phyloP scores from a whole-genome alignment of 1,284 basidiomycete species.

The Cerioporus squamosus region DNA sequence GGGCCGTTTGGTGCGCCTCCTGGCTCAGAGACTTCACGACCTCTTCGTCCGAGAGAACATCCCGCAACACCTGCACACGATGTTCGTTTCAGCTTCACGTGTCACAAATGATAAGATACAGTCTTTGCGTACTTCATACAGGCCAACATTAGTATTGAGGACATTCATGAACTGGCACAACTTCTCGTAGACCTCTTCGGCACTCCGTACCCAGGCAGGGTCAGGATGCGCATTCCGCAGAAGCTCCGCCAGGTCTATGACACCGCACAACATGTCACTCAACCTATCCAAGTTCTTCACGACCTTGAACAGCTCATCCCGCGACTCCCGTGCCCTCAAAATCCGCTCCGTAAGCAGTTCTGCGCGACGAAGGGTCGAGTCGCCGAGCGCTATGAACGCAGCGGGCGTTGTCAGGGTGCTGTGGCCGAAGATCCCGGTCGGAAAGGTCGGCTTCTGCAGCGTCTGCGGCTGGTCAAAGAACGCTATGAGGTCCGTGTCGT shows the following conservation, averaged over 20 bases:
- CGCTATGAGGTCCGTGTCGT: slow-evolving; percentile 67
- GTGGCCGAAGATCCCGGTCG: slow-evolving; percentile 79
- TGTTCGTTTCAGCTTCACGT: slow-evolving; percentile 10
- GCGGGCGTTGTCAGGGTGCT: slow-evolving; percentile 61
- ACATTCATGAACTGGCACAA: slow-evolving; percentile 98
- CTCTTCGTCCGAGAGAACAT: slow-evolving; percentile 64
- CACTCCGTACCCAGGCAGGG: slow-evolving; percentile 78
- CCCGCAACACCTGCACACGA: slow-evolving; percentile 58
- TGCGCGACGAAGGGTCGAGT: slow-evolving; percentile 75
- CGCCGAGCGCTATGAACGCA: slow-evolving; percentile 65
- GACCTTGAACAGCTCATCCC: slow-evolving; percentile 77
- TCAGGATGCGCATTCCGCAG: slow-evolving; percentile 95
- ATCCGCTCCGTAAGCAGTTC: slow-evolving; percentile 78
- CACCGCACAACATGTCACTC: slow-evolving; percentile 93
- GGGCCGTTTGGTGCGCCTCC: slow-evolving; percentile 82
- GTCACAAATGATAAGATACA: not conserved
- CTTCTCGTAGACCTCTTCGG: slow-evolving; percentile 88
- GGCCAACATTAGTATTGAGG: slow-evolving; percentile 92
- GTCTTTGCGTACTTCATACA: slow-evolving; percentile 76
- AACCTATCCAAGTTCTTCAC: slow-evolving; percentile 95
- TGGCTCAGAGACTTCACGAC: slow-evolving; percentile 64
- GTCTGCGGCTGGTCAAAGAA: slow-evolving; percentile 70
- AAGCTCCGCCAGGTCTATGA: slow-evolving; percentile 96
- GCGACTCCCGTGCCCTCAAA: slow-evolving; percentile 63
- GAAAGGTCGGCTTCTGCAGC: slow-evolving; percentile 40